A percentile compares a stretch with the other conserved stretches of the same genome.
These are phyloP conservation scores for Pterula multifida DNA, from an alignment of 1,284 basidiomycete genomes.

Conservation along the genomic window DNA sequence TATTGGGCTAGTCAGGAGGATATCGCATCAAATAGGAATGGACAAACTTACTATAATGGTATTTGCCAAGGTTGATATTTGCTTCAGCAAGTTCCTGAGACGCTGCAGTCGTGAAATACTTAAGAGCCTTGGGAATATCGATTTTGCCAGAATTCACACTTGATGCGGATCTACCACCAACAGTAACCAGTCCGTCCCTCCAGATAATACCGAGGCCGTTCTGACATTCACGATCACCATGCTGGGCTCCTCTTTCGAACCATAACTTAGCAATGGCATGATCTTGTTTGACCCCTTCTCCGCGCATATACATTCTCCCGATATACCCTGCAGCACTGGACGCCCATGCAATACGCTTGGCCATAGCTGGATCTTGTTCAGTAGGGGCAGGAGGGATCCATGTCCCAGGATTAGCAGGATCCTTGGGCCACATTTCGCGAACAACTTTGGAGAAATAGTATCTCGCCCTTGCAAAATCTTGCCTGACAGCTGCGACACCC, in stretches of 20 bases:
- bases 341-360: constrained; percentile 43
- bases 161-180: neutral
- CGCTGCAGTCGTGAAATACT: constrained; percentile 73
- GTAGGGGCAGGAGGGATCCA: constrained; percentile 25
- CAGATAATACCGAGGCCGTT: constrained; percentile 89
- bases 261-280: constrained; percentile 76
- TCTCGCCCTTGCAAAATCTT: constrained; percentile 64
- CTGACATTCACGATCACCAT: constrained; percentile 77
- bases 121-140: constrained; percentile 59
- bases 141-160: constrained; percentile 26
- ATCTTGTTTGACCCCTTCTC: constrained; percentile 84
- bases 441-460: constrained; percentile 79
- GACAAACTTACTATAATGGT: constrained; percentile 57
- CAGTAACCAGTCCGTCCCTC: constrained; percentile 70
- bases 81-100: constrained; percentile 82
- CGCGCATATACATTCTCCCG: constrained; percentile 88
- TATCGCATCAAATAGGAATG: constrained; percentile 5
- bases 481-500: constrained; percentile 70
- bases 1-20: constrained; percentile 17
- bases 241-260: constrained; percentile 81
- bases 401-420: constrained; percentile 44
- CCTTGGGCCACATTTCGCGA: constrained; percentile 72
- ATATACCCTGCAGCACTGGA: constrained; percentile 57
- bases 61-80: constrained; percentile 81
- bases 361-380: constrained; percentile 39